Evolutionary conservation across 2,329 filamentous ascomycete genomes (phyloP), one percentile per base, ranked within the genome.

Genomic region (Stagonosporopsis vannaccii): DNA sequence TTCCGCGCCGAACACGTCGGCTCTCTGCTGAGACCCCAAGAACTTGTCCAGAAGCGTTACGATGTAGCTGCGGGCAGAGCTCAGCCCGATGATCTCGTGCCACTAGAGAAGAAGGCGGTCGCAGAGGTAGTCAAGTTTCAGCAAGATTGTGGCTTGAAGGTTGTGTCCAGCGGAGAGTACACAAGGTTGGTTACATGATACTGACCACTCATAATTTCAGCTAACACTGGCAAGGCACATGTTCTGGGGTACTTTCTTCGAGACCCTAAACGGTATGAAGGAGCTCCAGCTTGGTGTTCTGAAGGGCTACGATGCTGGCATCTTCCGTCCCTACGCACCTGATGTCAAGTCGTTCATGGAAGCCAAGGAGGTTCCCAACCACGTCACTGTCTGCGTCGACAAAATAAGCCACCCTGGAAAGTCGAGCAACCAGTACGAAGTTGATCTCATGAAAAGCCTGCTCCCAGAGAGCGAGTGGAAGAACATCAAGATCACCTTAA

Each of bases 1-100:
- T 91, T 90, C 76, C 84, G 89, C 70, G 87, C 88, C 57, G 89
- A 91, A 76, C 89, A 91, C 63, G 82, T 90, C 59, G 89, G 89
- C 45, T 90, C 88, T 13, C 80, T 91, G 28, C 83, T 91, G 55
- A 86, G 89, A 28, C 88, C 89, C 1, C 75, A 85, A 48, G 77
- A 82, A 47, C 82, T 91, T 23, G 80, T 89, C 13, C 79, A 85
- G 42, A 84, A 84, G 43, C 81, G 89, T 74, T 78, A 81, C 62
- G 72, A 83, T 70, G 75, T 82, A 56, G 70, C 71, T 19, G 72
- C 70, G 12, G 80, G 87, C 61, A 83, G 85, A 51, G 84, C 85
- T 9, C 44, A 62, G 46, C 51, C 61, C 19, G 61, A 67, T 7
- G 70, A 74, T 28, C 82, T 92, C 9, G 78, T 78, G 2, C 79